phyloP scores from a whole-genome alignment of 768 basidiomycete species.

The Russula griseocarnosa region DNA sequence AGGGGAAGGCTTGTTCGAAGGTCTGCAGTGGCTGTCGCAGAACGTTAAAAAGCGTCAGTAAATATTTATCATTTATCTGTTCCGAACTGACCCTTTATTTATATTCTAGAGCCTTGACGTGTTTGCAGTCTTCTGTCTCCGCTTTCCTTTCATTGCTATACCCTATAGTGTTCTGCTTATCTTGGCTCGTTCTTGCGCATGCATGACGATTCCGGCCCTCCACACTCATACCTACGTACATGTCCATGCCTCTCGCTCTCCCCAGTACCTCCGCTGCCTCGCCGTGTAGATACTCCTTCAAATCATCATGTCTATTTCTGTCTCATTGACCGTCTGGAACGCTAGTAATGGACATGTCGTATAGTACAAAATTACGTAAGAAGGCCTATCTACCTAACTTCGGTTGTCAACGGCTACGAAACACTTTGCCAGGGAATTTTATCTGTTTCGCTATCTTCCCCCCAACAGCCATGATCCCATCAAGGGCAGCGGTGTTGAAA shows the following conservation, averaged over 20 bases:
- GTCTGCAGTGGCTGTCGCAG: constrained; percentile 94
- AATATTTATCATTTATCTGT: constrained; percentile 28
- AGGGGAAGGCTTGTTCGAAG: constrained; percentile 95
- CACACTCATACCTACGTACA: constrained; percentile 18
- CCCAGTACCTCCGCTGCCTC: constrained; percentile 1
- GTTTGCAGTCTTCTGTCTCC: background rate
- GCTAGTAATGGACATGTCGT: background rate
- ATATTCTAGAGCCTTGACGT: constrained; percentile 18
- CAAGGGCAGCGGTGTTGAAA: constrained; percentile 6
- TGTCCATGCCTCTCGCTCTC: constrained; percentile 14
- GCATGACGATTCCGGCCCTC: constrained; percentile 20
- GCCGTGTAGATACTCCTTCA: constrained; percentile 12
- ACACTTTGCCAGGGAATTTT: background rate
- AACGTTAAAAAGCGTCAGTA: constrained; percentile 92
- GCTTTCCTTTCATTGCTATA: constrained; percentile 27
- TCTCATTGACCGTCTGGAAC: background rate
- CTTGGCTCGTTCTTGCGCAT: constrained; percentile 22
- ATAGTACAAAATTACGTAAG: constrained; percentile 18
- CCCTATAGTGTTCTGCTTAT: constrained; percentile 31
- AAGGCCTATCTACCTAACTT: background rate
- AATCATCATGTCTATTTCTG: constrained; percentile 9
- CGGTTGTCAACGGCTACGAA: background rate
- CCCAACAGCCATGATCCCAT: constrained; percentile 3
- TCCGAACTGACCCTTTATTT: background rate
- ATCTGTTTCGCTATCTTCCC: background rate